These are phyloP conservation scores for Fusarium cicatricum DNA, from an alignment of 2,329 filamentous ascomycete genomes.

Conservation along the genomic window DNA sequence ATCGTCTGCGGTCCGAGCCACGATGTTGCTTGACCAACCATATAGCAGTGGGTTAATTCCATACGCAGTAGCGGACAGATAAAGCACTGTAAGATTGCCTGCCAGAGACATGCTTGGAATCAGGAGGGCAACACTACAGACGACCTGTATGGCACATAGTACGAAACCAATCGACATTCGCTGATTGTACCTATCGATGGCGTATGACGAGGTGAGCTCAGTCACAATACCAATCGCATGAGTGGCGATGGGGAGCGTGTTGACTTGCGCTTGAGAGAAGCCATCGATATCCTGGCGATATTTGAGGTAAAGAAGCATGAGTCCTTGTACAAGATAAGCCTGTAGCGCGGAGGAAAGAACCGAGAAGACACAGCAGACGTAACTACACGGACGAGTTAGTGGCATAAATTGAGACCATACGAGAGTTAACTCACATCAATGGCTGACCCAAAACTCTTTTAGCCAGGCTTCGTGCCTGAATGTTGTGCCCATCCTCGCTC, in stretches of 20 bases:
- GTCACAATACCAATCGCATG: conserved; percentile 40
- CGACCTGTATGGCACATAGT: conserved; percentile 28
- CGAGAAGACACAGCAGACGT: conserved; percentile 44
- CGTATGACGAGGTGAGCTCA: conserved; percentile 26
- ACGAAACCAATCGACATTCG: conserved; percentile 11
- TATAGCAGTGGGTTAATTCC: conserved; percentile 38
- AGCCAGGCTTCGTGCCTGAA: conserved; percentile 41
- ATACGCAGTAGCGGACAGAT: conserved; percentile 38
- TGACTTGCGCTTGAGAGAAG: conserved; percentile 38
- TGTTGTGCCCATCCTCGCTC: conserved; percentile 46
- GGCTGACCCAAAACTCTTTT: conserved; percentile 43
- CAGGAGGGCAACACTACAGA: conserved; percentile 28
- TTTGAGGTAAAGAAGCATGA: conserved; percentile 40
- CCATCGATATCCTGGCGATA: conserved; percentile 26
- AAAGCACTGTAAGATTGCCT: conserved; percentile 29
- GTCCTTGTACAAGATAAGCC: conserved; percentile 36
- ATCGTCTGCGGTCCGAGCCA: conserved; percentile 45
- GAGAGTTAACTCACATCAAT: conserved; percentile 34
- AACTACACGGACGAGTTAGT: background rate
- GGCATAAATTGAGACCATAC: rapidly evolving
- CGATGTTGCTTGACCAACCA: conserved; percentile 40
- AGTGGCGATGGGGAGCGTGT: conserved; percentile 37
- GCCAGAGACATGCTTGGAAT: conserved; percentile 29
- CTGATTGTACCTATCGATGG: conserved; percentile 32
- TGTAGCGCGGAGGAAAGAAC: conserved; percentile 29